Conservation (phyloP, 2,329 filamentous ascomycete genomes). For the Hymenotorrendiella dingleyae region DNA sequence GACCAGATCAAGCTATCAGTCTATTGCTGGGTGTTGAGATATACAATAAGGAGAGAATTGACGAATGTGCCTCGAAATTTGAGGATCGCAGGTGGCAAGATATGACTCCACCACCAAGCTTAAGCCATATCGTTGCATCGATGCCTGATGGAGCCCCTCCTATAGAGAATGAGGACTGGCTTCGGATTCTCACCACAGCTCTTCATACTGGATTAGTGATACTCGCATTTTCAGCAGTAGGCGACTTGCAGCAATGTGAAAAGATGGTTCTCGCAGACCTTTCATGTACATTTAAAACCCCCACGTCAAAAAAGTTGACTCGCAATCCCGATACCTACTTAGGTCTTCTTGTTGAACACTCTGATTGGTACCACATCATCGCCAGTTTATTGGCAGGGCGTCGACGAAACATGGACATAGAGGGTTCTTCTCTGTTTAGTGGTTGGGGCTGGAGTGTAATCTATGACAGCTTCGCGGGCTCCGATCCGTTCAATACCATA, state of each 20-base stretch:
- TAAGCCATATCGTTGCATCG: not conserved
- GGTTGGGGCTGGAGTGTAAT: not conserved
- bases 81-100: no score
- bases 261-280: no score
- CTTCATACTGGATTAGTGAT: not conserved
- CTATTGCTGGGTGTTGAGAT: no score
- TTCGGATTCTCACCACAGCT: not conserved
- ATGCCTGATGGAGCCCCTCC: not conserved
- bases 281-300: no score
- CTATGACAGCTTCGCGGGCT: not conserved
- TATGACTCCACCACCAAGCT: not conserved
- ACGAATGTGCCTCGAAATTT: no score
- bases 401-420: not conserved
- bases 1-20: no score
- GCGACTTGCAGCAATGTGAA: not conserved
- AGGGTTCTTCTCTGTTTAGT: not conserved
- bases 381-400: no score
- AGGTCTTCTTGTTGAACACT: no score
- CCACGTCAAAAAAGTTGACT: no score
- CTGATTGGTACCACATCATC: no score
- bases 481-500: not conserved
- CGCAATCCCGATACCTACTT: no score
- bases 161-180: not conserved
- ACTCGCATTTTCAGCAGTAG: not conserved
- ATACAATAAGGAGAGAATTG: not conserved